Conservation (phyloP, 441 rosid genomes). For the Erodium trifolium region DNA sequence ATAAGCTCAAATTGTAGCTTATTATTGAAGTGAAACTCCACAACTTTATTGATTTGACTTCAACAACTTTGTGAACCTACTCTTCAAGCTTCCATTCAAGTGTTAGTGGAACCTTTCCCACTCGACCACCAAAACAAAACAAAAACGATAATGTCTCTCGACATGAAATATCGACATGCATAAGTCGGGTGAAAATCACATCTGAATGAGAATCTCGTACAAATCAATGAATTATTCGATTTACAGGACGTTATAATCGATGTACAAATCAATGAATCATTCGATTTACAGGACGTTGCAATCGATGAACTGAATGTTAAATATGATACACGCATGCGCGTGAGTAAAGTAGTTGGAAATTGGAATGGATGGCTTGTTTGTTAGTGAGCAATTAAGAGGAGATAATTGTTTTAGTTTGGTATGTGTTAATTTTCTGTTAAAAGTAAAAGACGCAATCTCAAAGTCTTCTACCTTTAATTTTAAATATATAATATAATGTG, state of each 20-base stretch:
- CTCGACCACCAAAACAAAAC: slow-evolving; percentile 5
- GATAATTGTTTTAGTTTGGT: slow-evolving; percentile 20
- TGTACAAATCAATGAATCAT: no score
- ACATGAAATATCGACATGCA: no score
- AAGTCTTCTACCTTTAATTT: background rate
- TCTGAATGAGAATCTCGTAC: no score
- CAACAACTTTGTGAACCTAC: background rate
- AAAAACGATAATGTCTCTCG: background rate
- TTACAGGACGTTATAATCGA: no score
- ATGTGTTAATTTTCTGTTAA: background rate
- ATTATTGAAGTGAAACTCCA: background rate
- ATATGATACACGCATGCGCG: no score
- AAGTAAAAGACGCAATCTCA: background rate
- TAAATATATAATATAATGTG: background rate
- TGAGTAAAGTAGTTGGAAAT: slow-evolving; percentile 11
- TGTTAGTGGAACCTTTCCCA: background rate
- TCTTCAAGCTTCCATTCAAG: background rate
- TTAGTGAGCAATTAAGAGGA: background rate
- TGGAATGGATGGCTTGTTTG: slow-evolving; percentile 10
- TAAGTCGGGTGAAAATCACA: no score
- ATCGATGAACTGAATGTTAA: no score
- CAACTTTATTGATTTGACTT: background rate
- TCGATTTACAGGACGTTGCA: no score
- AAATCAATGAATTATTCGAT: no score
- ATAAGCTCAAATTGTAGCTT: background rate